Percentiles rank a stretch among this genome's conserved stretches.
Evolutionary conservation across 306 rosid genomes (phyloP).

Genomic region (Aeschynomene evenia): DNA sequence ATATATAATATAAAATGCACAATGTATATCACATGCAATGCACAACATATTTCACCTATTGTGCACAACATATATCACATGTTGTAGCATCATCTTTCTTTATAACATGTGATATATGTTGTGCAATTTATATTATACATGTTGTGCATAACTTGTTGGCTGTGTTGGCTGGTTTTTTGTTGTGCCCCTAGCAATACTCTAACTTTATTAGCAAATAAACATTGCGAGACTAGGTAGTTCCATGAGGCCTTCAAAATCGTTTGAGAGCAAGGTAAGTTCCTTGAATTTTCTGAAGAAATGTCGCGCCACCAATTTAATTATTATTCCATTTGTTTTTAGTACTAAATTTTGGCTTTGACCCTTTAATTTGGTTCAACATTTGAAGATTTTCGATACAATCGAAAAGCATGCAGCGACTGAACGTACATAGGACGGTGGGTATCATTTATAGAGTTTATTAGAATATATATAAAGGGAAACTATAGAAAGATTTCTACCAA

Average conservation of each 20-base stretch:
- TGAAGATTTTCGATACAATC: slow-evolving; percentile 42
- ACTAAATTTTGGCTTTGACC: slow-evolving; percentile 39
- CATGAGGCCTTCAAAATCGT: slow-evolving; percentile 31
- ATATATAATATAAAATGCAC: too few relatives aligned
- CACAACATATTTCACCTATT: too few relatives aligned
- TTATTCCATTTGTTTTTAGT: slow-evolving; percentile 19
- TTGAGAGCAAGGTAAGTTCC: slow-evolving; percentile 26
- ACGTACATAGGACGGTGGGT: background rate
- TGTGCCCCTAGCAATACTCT: too few relatives aligned
- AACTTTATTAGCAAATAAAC: background rate
- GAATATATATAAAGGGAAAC: too few relatives aligned
- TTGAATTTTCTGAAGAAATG: slow-evolving; percentile 35
- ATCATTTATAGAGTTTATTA: too few relatives aligned
- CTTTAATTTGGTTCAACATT: slow-evolving; percentile 29
- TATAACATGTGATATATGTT: too few relatives aligned
- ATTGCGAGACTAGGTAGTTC: slow-evolving; percentile 55
- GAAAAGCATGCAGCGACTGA: slow-evolving; percentile 17
- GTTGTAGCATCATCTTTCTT: too few relatives aligned
- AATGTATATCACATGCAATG: too few relatives aligned
- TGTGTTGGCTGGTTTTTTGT: too few relatives aligned
- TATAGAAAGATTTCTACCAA: background rate
- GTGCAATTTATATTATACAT: too few relatives aligned
- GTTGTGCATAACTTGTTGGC: too few relatives aligned
- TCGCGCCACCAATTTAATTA: background rate
- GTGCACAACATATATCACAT: too few relatives aligned